Conservation (phyloP, 345 rosid genomes). For the Melaleuca quinquenervia region DNA sequence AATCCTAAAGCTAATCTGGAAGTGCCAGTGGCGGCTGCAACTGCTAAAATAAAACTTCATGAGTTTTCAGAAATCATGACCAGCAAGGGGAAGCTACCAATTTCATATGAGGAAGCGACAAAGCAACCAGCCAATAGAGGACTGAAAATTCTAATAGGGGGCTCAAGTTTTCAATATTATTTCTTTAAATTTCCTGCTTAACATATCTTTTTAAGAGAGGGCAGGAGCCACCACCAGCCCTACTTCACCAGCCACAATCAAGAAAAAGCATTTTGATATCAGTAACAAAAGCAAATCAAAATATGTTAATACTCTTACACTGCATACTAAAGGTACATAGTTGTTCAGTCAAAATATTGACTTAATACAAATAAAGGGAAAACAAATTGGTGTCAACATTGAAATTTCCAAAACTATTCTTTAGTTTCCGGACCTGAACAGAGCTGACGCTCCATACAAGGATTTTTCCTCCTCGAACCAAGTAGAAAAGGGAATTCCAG, state of each 20-base stretch:
- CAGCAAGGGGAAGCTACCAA: not conserved
- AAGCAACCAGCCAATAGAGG: not conserved
- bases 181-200: not conserved
- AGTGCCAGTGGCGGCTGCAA: not conserved
- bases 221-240: not conserved
- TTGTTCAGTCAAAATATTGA: not conserved
- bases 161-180: not conserved
- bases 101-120: not conserved
- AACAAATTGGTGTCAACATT: not conserved
- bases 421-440: not conserved
- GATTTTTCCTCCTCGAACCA: not conserved
- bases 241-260: not conserved
- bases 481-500: not conserved
- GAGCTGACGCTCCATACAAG: not conserved
- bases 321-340: not conserved
- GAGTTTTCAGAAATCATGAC: not conserved
- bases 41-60: not conserved
- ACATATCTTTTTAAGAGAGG: not conserved
- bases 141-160: not conserved
- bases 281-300: not conserved
- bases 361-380: not conserved
- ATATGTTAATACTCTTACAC: not conserved
- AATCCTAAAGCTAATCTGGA: not conserved
- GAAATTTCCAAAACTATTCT: not conserved
- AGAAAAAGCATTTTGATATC: not conserved